Evolutionary conservation across 164 flowering plant genomes (phyloP).

Genomic region (Vitis cinerea): DNA sequence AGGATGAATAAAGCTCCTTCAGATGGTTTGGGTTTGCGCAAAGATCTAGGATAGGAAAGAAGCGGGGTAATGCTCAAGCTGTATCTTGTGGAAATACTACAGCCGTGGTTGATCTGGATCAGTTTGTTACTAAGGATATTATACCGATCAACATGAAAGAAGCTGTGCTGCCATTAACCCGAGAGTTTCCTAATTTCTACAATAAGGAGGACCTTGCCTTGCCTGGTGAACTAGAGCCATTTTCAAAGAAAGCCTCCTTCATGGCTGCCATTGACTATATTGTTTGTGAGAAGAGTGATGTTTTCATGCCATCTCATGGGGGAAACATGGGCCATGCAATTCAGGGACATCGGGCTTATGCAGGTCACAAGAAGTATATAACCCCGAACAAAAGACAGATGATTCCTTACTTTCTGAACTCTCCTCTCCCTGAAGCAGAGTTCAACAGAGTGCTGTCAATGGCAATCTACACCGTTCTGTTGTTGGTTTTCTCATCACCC

Average conservation of each 20-base stretch:
- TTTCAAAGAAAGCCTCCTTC: slow-evolving; percentile 65
- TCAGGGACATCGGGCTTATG: slow-evolving; percentile 95
- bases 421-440: slow-evolving; percentile 73
- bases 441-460: slow-evolving; percentile 33
- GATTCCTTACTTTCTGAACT: slow-evolving; percentile 73
- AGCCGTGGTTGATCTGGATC: too few species aligned
- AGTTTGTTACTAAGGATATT: too few species aligned
- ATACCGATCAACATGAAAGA: slow-evolving; percentile 18
- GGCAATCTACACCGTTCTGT: too few species aligned
- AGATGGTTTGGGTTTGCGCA: too few species aligned
- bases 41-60: too few species aligned
- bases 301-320: slow-evolving; percentile 98
- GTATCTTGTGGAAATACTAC: too few species aligned
- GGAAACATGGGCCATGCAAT: slow-evolving; percentile 98
- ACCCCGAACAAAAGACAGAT: slow-evolving; percentile 94
- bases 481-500: too few species aligned
- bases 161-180: slow-evolving; percentile 66
- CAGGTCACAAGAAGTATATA: slow-evolving; percentile 91
- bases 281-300: slow-evolving; percentile 79
- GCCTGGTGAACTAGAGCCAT: slow-evolving; percentile 83
- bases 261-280: slow-evolving; percentile 93
- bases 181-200: slow-evolving; percentile 76
- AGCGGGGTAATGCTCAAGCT: too few species aligned
- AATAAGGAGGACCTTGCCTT: slow-evolving; percentile 88
- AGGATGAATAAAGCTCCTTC: too few species aligned